These are phyloP conservation scores for Chenopodium suecicum DNA, from an alignment of 148 eudicot genomes.

Conservation along the genomic window DNA sequence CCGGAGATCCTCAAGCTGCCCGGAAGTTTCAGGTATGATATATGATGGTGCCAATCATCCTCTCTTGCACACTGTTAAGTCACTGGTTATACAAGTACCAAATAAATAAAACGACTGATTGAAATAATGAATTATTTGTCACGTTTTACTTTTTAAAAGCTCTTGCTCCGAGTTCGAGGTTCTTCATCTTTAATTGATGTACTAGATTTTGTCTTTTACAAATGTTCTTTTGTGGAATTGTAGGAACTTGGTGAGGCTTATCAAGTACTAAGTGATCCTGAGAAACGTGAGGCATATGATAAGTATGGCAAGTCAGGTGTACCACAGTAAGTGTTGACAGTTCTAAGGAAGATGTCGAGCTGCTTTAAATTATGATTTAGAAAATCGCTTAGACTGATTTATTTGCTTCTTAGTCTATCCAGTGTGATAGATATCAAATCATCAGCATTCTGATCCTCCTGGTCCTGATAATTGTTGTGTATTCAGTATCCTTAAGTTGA, in stretches of 20 bases:
- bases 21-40: constrained; percentile 72
- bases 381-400: background rate
- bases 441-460: background rate
- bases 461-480: background rate
- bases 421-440: background rate
- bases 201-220: background rate
- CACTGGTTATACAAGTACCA: background rate
- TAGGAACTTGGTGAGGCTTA: constrained; percentile 97
- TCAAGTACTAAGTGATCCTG: constrained; percentile 81
- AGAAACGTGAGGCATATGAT: constrained; percentile 85
- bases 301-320: constrained; percentile 70
- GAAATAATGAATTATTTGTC: too few relatives aligned
- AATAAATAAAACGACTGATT: too few relatives aligned
- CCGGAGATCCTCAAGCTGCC: constrained; percentile 85
- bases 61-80: constrained; percentile 1
- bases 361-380: background rate
- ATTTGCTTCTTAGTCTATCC: background rate
- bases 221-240: constrained; percentile 15
- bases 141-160: too few relatives aligned
- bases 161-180: background rate
- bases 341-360: background rate
- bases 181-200: background rate
- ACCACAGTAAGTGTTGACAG: constrained; percentile 56
- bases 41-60: constrained; percentile 4
- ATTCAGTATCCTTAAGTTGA: background rate